These are phyloP conservation scores for Penicillium rolfsii DNA, from an alignment of 2,329 filamentous ascomycete genomes.

Conservation along the genomic window DNA sequence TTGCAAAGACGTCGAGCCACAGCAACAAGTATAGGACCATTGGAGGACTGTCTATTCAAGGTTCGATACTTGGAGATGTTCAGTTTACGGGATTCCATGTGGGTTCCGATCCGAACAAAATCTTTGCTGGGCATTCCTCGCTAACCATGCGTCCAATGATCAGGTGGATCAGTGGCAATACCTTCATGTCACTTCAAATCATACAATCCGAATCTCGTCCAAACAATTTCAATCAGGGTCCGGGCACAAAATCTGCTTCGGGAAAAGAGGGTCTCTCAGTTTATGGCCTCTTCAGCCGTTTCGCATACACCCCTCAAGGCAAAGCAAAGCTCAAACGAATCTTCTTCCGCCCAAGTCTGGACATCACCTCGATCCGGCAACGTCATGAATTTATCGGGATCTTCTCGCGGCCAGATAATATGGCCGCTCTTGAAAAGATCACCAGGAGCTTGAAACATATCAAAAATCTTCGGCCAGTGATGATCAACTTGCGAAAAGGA, in stretches of 20 bases:
- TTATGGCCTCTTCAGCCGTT: slow-evolving; percentile 76
- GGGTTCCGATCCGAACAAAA: slow-evolving; percentile 21
- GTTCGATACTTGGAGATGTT: slow-evolving; percentile 74
- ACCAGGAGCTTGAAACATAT: slow-evolving; percentile 68
- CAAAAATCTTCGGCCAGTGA: slow-evolving; percentile 71
- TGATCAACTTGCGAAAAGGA: slow-evolving; percentile 76
- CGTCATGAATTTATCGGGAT: slow-evolving; percentile 71
- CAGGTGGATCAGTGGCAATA: slow-evolving; percentile 83
- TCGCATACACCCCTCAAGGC: slow-evolving; percentile 79
- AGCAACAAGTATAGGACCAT: slow-evolving; percentile 64
- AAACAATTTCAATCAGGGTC: slow-evolving; percentile 75
- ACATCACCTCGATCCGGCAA: slow-evolving; percentile 68
- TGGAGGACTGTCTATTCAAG: slow-evolving; percentile 59
- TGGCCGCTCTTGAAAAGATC: slow-evolving; percentile 58
- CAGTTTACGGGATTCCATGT: slow-evolving; percentile 66
- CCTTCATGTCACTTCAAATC: slow-evolving; percentile 81
- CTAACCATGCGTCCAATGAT: slow-evolving; percentile 14
- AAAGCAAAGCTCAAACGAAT: slow-evolving; percentile 72
- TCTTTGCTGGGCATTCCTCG: neutral
- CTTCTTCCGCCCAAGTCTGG: slow-evolving; percentile 76
- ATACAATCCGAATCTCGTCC: slow-evolving; percentile 81
- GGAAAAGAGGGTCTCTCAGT: slow-evolving; percentile 82
- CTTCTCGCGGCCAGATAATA: slow-evolving; percentile 71
- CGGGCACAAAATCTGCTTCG: slow-evolving; percentile 61
- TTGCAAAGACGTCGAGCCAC: slow-evolving; percentile 69